Evolutionary conservation across 345 rosid species (phyloP), one percentile per base, ranked within the genome.

Genomic region (Syzygium aromaticum): DNA sequence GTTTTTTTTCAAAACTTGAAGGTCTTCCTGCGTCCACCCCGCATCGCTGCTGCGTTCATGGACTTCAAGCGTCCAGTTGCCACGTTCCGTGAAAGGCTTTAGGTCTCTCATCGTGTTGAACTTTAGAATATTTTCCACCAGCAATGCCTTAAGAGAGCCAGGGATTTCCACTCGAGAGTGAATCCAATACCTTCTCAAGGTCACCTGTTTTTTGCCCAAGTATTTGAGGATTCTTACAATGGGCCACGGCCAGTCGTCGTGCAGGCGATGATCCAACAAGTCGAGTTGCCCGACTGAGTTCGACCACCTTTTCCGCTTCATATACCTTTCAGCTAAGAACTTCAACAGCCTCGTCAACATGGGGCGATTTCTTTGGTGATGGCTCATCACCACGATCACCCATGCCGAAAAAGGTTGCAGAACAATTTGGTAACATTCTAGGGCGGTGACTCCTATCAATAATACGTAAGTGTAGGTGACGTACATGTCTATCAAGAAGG

Each of bases 401-500:
- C 88, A 84, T 11, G 64, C 87, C 8, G 89, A 89, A 61, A 86
- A 51, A 25, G 78, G 33, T 12, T 82, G 85, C 10, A 30, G 16
- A 6, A 73, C 27, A 11, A 87, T 30, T 19, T 88, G 84, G 59
- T 83, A 88, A 40, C 86, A 3, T 54, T 93, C 93, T 27, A 92
- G 52, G 53, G 84, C 85, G 85, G 91, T 52, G 12, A 91, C 90
- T 8, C 90, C 93, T 51, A 77, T 77, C 11, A 92, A 88, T 89
- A 93, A 83, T 27, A 87, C 87, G 56, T 85, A 85, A 25, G 86
- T 85, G 51, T 90, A 92, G 5, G 93, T 84, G 10, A 92, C 86
- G 61, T 57, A 73, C 84, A 93, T 86, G 33, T 92, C 93, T 38
- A 80, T 61, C 6, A n/a, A 11, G 5, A 2, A 77, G 11, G 77